Evolutionary conservation across 202 grass and related monocot genomes (phyloP), one percentile per base, ranked within the genome.

Genomic region (Alloteropsis angusta): DNA sequence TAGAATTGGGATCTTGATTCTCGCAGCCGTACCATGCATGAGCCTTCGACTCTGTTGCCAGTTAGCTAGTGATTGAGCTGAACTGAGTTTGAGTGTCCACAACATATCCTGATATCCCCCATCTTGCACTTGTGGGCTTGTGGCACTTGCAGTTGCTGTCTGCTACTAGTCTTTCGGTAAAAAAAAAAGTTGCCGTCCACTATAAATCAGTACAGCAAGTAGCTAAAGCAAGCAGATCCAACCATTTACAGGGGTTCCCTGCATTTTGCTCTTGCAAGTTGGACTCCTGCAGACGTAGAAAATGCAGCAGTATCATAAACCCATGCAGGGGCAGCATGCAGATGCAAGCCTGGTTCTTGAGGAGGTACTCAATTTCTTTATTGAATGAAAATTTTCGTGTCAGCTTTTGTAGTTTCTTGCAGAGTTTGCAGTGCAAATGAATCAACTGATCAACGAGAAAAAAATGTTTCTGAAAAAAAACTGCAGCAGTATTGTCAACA

Each of bases 141-240:
- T 1, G 32, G 38, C 60, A 69, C 55, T 55, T 65, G 38, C 76
- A 85, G 45, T 66, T 30, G 23, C 59, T 35, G 38, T 39, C 12
- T 21, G 35, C 4, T 21, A 43, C 4, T 23, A 30, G 28, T 30
- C 28, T 30, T 30, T 30, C 28, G 28, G 28, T 1, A 30, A 30
- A 30, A 30, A 30, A 1, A 30, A 30, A 30, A 30, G 28, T 30
- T 30, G 28, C 28, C 3, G 14, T 59, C 36, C 10, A 34, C 76
- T 58, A 45, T 43, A 45, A 60, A 83, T 1, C 11, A 53, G 80
- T 80, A 80, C 56, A 71, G 4, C 71, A 58, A 64, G 76, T 67
- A 65, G 77, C 18, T 69, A 80, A 42, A 68, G 63, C 76, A 43
- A 25, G 28, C 57, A 77, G 77, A 81, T 77, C 70, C 72, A 77